phyloP scores from a whole-genome alignment of 306 rosid genomes.

The Parietaria judaica region DNA sequence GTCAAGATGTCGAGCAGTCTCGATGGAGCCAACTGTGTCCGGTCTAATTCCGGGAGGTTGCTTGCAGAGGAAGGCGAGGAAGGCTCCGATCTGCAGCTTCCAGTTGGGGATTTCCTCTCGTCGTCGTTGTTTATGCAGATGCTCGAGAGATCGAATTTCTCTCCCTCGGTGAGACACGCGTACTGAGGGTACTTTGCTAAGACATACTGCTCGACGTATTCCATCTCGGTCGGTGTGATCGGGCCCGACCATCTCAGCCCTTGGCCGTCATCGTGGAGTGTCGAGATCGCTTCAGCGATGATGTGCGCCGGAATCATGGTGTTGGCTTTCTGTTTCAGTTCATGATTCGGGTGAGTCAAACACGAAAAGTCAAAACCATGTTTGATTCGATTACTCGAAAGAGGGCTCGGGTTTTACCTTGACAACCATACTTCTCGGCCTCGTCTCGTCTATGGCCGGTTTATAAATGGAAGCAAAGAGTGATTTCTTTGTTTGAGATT shows the following conservation, averaged over 20 bases:
- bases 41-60: conserved; percentile 63
- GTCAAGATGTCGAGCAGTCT: conserved; percentile 70
- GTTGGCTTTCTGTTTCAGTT: conserved; percentile 34
- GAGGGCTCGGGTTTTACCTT: conserved; percentile 40
- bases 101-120: conserved; percentile 50
- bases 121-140: conserved; percentile 68
- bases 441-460: conserved; percentile 41
- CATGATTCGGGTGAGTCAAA: conserved; percentile 15
- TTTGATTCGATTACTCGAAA: background rate
- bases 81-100: conserved; percentile 40
- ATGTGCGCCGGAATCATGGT: conserved; percentile 43
- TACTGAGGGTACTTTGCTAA: conserved; percentile 85
- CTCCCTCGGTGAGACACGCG: conserved; percentile 52
- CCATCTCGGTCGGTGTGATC: conserved; percentile 75
- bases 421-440: conserved; percentile 72
- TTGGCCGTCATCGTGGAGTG: conserved; percentile 44
- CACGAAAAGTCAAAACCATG: background rate
- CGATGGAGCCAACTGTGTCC: conserved; percentile 65
- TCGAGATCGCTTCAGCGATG: conserved; percentile 54
- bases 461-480: conserved; percentile 35
- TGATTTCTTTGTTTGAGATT: conserved; percentile 38
- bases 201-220: conserved; percentile 73
- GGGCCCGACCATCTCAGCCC: conserved; percentile 95
- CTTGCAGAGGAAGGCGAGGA: conserved; percentile 43
- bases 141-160: conserved; percentile 54